Evolutionary conservation across 2,329 filamentous ascomycete genomes (phyloP).

Genomic region (Rhynchosporium graminicola): DNA sequence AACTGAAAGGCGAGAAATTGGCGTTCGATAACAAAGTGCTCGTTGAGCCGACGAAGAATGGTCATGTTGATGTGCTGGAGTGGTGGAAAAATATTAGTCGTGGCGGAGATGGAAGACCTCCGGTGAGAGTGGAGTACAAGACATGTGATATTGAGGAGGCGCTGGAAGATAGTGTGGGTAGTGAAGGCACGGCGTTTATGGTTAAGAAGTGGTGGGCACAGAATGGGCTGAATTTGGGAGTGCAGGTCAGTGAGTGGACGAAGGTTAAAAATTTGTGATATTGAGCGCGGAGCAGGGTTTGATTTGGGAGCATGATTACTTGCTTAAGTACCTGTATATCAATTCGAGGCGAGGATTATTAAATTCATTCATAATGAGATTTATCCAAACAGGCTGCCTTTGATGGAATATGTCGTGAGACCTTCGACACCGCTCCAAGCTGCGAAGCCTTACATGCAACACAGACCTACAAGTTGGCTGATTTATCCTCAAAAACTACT

Average conservation of each 20-base stretch:
- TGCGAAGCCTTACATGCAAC: too few relatives aligned
- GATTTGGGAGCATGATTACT: neutral
- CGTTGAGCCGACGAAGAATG: constrained; percentile 83
- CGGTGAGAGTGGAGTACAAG: constrained; percentile 83
- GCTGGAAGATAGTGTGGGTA: constrained; percentile 77
- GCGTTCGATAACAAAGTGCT: constrained; percentile 83
- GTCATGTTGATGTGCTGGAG: constrained; percentile 80
- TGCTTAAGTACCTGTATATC: neutral
- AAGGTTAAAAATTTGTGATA: constrained; percentile 53
- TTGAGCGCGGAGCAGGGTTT: constrained; percentile 56
- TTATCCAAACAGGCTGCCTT: neutral
- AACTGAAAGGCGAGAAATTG: constrained; percentile 70
- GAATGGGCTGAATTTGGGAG: constrained; percentile 68
- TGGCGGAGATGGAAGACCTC: constrained; percentile 51
- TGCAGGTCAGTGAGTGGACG: constrained; percentile 73
- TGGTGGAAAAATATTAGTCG: constrained; percentile 78
- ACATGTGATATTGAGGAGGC: constrained; percentile 96
- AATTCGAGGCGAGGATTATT: neutral
- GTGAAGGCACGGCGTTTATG: constrained; percentile 60
- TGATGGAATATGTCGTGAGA: neutral
- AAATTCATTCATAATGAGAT: neutral
- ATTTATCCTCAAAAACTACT: too few relatives aligned
- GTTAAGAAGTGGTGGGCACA: constrained; percentile 86
- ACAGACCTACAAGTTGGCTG: too few relatives aligned
- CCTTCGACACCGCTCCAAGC: neutral